Evolutionary conservation across 1,284 basidiomycete species (phyloP), one percentile per base, ranked within the genome.

Genomic region (Waitea zeae): DNA sequence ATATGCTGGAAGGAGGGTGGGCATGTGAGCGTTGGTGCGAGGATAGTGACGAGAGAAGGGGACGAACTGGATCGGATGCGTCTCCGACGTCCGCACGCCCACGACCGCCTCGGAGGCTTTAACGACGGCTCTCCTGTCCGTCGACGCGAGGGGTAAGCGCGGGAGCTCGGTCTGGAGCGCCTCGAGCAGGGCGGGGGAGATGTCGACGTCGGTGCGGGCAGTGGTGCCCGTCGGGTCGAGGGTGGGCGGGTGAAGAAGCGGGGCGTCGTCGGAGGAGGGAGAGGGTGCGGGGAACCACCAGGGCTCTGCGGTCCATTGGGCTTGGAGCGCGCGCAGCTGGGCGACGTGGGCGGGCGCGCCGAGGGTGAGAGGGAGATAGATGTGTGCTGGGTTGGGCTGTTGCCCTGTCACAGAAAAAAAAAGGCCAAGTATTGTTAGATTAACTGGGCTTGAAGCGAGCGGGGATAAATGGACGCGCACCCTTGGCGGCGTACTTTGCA

Each of bases 21-120:
- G n/a, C n/a, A n/a, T n/a, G n/a, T n/a, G n/a, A n/a, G n/a, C n/a
- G n/a, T n/a, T n/a, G n/a, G n/a, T n/a, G n/a, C n/a, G n/a, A n/a
- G n/a, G n/a, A n/a, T n/a, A n/a, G n/a, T n/a, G n/a, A n/a, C n/a
- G n/a, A n/a, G n/a, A n/a, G n/a, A n/a, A n/a, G n/a, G 77, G 81
- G 42, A 46, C 67, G 44, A 47, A 86, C 81, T 86, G 83, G 49
- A 90, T 81, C 2, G 86, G 87, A 52, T 90, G 84, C 0, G 79
- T 70, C 32, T 70, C 61, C 1, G 82, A 87, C 0, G 86, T 90
- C 49, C 86, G n/a, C n/a, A n/a, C n/a, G n/a, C n/a, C n/a, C n/a
- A n/a, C n/a, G n/a, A n/a, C n/a, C n/a, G n/a, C n/a, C n/a, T n/a
- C n/a, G n/a, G n/a, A n/a, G n/a, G n/a, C n/a, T n/a, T n/a, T n/a